Evolutionary conservation across 495 filamentous ascomycete species (phyloP), one percentile per base, ranked within the genome.

Genomic region (Trichoderma erinaceum): DNA sequence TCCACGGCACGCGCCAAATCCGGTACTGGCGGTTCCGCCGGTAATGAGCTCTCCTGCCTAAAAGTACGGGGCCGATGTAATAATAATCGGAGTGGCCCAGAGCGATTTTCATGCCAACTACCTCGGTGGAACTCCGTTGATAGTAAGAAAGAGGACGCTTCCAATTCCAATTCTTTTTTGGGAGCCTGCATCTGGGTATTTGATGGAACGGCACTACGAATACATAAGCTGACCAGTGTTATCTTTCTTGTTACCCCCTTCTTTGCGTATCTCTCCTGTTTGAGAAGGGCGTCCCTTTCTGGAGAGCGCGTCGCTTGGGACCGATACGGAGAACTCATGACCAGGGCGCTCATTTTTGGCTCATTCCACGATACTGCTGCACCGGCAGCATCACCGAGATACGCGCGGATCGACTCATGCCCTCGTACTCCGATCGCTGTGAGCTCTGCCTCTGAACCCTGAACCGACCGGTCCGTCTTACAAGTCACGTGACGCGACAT

Each of bases 11-110:
- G 25, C 25, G 25, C 56, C 13, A 61, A 56, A 56, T 21, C 21
- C 50, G 50, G 56, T 32, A 61, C 56, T 35, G 56, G 27, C 56
- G 56, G 56, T 61, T 32, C 56, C 56, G 35, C 56, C 56, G 56
- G 56, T 61, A 61, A 61, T 61, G 25, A 61, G 56, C 25, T 46
- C 50, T 56, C 50, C 50, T 56, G 50, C 50, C 50, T 56, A 61
- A 18, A 61, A 13, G 56, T 32, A 61, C 56, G 56, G 56, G 56
- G 56, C 56, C 25, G 56, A 32, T 61, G 56, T 32, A 32, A 61
- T 61, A 32, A 61, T 61, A 12, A 61, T 61, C 29, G 25, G 35
- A 25, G 25, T 18, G 27, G 25, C 25, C 27, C 56, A 61, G 56
- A 61, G 56, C 56, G 56, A 32, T 61, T 61, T 61, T 61, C 27